Conservation (phyloP, 1,284 basidiomycete species). For the Apiotrichum akiyoshidainum region DNA sequence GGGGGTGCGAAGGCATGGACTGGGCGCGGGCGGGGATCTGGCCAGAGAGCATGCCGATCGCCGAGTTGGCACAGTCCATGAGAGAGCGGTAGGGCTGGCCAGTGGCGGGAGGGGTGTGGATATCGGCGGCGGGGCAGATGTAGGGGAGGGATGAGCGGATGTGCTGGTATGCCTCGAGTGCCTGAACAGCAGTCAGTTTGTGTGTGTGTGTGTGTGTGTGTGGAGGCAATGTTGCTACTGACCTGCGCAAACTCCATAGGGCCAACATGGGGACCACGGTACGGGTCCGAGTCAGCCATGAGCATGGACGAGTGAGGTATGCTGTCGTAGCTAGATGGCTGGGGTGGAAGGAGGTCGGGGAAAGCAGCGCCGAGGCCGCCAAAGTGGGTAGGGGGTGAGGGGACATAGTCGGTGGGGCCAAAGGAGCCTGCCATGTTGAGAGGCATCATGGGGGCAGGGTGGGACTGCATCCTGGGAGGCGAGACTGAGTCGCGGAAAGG, state of each 20-base stretch:
- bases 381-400: constrained; percentile 7
- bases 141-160: constrained; percentile 29
- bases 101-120: constrained; percentile 1
- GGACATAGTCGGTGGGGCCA: neutral
- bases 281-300: neutral
- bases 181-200: constrained; percentile 17
- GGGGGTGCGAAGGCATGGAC: constrained; percentile 4
- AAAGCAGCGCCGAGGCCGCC: constrained; percentile 15
- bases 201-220: neutral
- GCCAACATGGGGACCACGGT: constrained; percentile 9
- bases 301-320: neutral
- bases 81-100: constrained; percentile 30
- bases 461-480: constrained; percentile 16
- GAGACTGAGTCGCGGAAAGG: neutral
- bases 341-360: constrained; percentile 12
- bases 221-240: constrained; percentile 13
- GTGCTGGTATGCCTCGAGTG: constrained; percentile 27
- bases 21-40: constrained; percentile 5
- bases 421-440: neutral
- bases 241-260: constrained; percentile 36
- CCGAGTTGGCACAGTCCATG: constrained; percentile 30
- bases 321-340: neutral
- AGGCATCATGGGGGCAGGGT: constrained; percentile 9
- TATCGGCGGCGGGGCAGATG: constrained; percentile 21
- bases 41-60: constrained; percentile 27